Evolutionary conservation across 1,284 basidiomycete species (phyloP).

Genomic region (Vanrija sp.): DNA sequence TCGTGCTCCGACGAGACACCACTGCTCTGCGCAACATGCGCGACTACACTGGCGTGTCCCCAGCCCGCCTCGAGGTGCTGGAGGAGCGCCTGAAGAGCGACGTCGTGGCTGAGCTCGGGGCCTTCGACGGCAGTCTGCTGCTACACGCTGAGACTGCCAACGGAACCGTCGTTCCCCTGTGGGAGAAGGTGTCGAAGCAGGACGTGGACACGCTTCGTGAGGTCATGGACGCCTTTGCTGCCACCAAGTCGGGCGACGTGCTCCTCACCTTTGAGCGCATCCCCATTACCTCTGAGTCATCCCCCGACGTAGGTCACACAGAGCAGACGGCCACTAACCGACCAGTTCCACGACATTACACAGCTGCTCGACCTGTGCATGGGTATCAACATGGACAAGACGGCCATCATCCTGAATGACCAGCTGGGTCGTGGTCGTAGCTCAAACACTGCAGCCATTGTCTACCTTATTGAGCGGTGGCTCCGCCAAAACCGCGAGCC

Average conservation of each 20-base stretch:
- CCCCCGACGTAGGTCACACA: slow-evolving; percentile 43
- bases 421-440: slow-evolving; percentile 94
- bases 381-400: slow-evolving; percentile 63
- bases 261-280: slow-evolving; percentile 77
- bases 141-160: slow-evolving; percentile 86
- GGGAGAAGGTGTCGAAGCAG: slow-evolving; percentile 80
- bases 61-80: slow-evolving; percentile 76
- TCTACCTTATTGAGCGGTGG: slow-evolving; percentile 86
- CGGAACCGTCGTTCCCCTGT: slow-evolving; percentile 86
- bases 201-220: slow-evolving; percentile 84
- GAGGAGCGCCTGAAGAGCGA: slow-evolving; percentile 91
- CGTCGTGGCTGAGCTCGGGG: slow-evolving; percentile 73
- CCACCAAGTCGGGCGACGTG: slow-evolving; percentile 51
- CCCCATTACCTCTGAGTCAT: slow-evolving; percentile 73
- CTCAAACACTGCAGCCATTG: slow-evolving; percentile 80
- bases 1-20: slow-evolving; percentile 60
- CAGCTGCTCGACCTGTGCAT: slow-evolving; percentile 76
- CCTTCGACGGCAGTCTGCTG: slow-evolving; percentile 77
- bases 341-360: slow-evolving; percentile 57
- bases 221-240: slow-evolving; percentile 66
- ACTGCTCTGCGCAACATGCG: slow-evolving; percentile 80
- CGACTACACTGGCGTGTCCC: slow-evolving; percentile 88
- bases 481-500: slow-evolving; percentile 51
- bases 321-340: neutral
- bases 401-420: slow-evolving; percentile 91